Percentiles rank a stretch among this genome's conserved stretches.
Evolutionary conservation across 371 early-diverging fungal species (phyloP).

Genomic region (Entomophthora muscae): DNA sequence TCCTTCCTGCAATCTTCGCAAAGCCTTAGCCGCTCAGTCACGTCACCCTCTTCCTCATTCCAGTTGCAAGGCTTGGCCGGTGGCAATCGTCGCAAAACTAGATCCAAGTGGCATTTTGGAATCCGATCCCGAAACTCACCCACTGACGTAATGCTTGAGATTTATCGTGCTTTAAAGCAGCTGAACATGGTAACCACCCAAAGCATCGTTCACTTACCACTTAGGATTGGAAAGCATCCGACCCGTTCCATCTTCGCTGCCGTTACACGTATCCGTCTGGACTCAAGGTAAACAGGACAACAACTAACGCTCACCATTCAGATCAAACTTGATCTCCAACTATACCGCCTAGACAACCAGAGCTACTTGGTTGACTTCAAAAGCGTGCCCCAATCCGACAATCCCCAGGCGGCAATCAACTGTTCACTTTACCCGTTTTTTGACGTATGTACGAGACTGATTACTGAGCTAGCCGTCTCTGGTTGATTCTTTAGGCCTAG

Average conservation of each 20-base stretch:
- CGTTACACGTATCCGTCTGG: slow-evolving; percentile 38
- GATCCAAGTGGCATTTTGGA: slow-evolving; percentile 88
- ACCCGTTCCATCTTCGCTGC: slow-evolving; percentile 64
- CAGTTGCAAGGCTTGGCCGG: not conserved
- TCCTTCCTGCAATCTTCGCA: slow-evolving; percentile 1
- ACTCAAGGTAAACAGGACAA: slow-evolving; percentile 14
- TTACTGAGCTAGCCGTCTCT: slow-evolving; percentile 71
- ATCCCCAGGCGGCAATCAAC: slow-evolving; percentile 15
- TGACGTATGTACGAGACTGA: slow-evolving; percentile 82
- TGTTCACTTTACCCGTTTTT: slow-evolving; percentile 67
- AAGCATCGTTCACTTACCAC: too few species aligned
- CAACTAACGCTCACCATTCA: not conserved
- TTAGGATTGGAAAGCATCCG: slow-evolving; percentile 76
- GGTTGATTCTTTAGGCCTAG: slow-evolving; percentile 10
- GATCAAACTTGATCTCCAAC: slow-evolving; percentile 85
- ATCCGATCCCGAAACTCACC: slow-evolving; percentile 84
- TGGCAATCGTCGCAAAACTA: slow-evolving; percentile 16
- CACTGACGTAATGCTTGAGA: slow-evolving; percentile 91
- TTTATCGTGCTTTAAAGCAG: slow-evolving; percentile 76
- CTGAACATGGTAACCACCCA: slow-evolving; percentile 46
- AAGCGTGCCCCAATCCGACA: slow-evolving; percentile 24
- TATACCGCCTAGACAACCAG: slow-evolving; percentile 73
- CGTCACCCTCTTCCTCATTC: not conserved
- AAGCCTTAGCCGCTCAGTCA: not conserved
- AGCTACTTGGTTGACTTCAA: slow-evolving; percentile 92